A percentile compares a stretch with the other conserved stretches of the same genome.
Evolutionary conservation across 1,139 yeast species (phyloP).

Genomic region (Geotrichum macrosporum): DNA sequence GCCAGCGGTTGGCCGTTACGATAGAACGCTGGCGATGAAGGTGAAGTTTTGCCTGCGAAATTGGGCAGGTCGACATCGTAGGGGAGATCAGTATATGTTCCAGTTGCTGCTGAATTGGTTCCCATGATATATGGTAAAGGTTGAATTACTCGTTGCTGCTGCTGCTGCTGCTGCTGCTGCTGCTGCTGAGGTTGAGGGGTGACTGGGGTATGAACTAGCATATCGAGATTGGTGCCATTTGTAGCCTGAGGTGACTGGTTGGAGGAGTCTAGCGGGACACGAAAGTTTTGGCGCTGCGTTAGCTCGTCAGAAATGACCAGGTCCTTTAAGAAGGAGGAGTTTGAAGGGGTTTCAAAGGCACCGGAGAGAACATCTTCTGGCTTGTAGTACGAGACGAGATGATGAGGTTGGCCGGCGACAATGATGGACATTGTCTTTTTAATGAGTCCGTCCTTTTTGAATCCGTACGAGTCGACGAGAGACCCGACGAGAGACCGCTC

Average conservation of each 20-base stretch:
- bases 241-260: no score
- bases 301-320: conserved; percentile 54
- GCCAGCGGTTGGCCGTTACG: conserved; percentile 21
- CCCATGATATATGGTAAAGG: conserved; percentile 1
- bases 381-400: conserved; percentile 71
- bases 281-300: conserved; percentile 55
- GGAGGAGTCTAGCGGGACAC: conserved; percentile 42
- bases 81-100: conserved; percentile 1
- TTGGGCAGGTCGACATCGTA: conserved; percentile 8
- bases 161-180: no score
- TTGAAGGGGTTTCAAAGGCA: conserved; percentile 56
- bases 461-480: conserved; percentile 56
- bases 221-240: no score
- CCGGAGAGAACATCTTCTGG: conserved; percentile 67
- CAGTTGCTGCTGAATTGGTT: background rate
- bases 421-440: conserved; percentile 76
- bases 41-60: conserved; percentile 2
- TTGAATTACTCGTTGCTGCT: conserved; percentile 2
- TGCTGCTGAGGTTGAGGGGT: no score
- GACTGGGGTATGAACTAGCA: no score
- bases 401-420: conserved; percentile 45
- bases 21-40: conserved; percentile 2
- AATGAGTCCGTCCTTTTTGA: conserved; percentile 70
- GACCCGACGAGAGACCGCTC: conserved; percentile 50
- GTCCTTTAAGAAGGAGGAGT: conserved; percentile 49